Base-by-base conservation (phyloP, 2,329 filamentous ascomycete genomes). In the Lecanicillium sp. region DNA sequence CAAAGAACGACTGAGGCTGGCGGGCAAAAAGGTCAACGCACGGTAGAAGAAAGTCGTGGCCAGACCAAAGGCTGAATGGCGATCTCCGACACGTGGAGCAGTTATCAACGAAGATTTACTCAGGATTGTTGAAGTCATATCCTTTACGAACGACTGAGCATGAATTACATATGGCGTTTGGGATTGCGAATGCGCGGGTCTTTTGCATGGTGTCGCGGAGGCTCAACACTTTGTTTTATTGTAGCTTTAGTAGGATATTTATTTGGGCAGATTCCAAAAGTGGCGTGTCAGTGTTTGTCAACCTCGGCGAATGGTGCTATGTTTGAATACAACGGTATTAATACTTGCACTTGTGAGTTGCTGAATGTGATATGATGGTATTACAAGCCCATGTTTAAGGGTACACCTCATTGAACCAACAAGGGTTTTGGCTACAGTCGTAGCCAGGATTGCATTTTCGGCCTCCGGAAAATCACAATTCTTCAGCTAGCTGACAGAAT, bases 1-100 rank as follows among this genome's bases (percentile, higher is more conserved):
- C 66, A 87, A 87, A 61, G 81, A 84, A 54, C 75, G 75, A 39
- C 69, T 84, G 56, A 78, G 77, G 58, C 70, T 74, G 48, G 69
- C 69, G 48, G 73, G 74, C 40, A 81, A 77, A 59, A 78, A 78
- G 57, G 57, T 67, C 11, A 71, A 68, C 51, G 69, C 69, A 36
- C 70, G 74, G 57, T 77, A 64, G 63, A 49, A 41, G 33, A 29
- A 4, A 26, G 32, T n/a, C n/a, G n/a, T n/a, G 30, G 8, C 14
- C 23, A 21, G 14, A 19, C 5, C n/a, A n/a, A n/a, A n/a, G n/a
- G 33, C 27, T 33, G 10, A n/a, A 7, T 21, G 20, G 19, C 5
- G 24, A 26, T 20, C 19, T 29, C 12, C 10, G 26, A 20, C n/a
- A n/a, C 17, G 9, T 33, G 10, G 38, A 14, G 21, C 14, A 39